Percentiles rank a stretch among this genome's conserved stretches.
Conservation (phyloP, 2,329 filamentous ascomycete species). For the Nigrograna mackinnonii region DNA sequence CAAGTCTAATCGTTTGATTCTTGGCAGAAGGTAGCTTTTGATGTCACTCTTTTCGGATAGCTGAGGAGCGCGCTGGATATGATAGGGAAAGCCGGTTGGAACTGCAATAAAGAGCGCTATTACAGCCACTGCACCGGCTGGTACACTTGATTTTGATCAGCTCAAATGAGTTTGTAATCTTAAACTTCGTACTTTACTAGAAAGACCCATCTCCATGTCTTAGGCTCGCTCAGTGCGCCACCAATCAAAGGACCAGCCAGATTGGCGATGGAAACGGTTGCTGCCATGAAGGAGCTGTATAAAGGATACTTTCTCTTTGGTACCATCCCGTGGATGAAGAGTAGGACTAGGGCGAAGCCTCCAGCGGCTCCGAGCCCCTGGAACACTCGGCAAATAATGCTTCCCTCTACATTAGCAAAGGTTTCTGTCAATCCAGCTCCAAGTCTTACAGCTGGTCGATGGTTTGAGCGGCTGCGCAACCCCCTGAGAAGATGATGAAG, state of each 20-base stretch:
- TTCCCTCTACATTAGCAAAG: no score
- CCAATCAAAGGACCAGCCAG: conserved; percentile 47
- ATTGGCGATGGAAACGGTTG: conserved; percentile 36
- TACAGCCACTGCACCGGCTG: background rate
- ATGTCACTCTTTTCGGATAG: no score
- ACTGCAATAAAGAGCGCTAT: conserved; percentile 1
- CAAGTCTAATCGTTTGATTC: no score
- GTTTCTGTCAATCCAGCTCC: no score
- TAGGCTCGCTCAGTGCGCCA: conserved; percentile 44
- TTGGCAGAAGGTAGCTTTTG: no score
- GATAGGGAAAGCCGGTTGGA: background rate
- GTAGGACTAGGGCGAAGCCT: conserved; percentile 27
- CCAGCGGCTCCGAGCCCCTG: conserved; percentile 30
- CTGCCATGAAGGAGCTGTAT: conserved; percentile 17
- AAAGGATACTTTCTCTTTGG: conserved; percentile 25
- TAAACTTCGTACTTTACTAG: conserved; percentile 21
- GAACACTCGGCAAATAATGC: conserved; percentile 24
- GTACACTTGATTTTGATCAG: no score
- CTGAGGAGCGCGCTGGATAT: no score
- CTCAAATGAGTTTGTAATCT: no score
- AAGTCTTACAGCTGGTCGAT: conserved; percentile 3
- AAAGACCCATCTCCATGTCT: conserved; percentile 48
- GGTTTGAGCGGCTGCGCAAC: conserved; percentile 2
- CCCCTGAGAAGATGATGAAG: conserved; percentile 8
- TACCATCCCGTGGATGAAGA: conserved; percentile 26